Evolutionary conservation across 495 filamentous ascomycete genomes (phyloP).

Genomic region (Tuber melanosporum): DNA sequence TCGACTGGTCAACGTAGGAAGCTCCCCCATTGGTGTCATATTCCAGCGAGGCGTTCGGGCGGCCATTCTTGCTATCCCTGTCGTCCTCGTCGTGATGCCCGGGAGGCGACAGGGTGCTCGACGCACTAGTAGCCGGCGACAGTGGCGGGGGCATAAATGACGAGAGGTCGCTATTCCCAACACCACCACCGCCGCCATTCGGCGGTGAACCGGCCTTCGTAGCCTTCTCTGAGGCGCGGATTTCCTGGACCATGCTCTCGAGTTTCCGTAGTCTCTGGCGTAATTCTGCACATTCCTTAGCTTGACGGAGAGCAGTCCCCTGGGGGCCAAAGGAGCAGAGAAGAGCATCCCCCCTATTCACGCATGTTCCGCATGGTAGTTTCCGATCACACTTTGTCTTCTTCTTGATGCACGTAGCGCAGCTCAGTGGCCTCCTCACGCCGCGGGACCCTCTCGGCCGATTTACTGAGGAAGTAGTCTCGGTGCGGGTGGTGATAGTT

Average conservation of each 20-base stretch:
- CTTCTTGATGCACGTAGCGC: conserved; percentile 3
- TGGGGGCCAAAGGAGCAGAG: background rate
- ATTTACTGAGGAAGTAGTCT: background rate
- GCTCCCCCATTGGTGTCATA: background rate
- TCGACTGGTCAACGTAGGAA: conserved; percentile 1
- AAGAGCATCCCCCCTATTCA: background rate
- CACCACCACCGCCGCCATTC: background rate
- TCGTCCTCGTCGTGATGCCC: conserved; percentile 1
- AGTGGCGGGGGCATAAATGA: background rate
- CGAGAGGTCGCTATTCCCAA: background rate
- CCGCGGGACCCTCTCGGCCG: background rate
- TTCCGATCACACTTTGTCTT: conserved; percentile 3
- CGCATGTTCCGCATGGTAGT: conserved; percentile 4
- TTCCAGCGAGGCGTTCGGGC: background rate
- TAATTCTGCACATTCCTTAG: conserved; percentile 7
- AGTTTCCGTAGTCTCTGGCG: conserved; percentile 3
- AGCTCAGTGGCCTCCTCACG: conserved; percentile 2
- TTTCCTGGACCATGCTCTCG: background rate
- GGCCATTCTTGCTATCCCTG: background rate
- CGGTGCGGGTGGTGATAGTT: background rate
- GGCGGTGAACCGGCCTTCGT: background rate
- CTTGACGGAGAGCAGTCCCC: conserved; percentile 3
- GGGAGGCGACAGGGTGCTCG: conserved; percentile 4
- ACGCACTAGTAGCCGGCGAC: conserved; percentile 5
- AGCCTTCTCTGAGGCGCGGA: background rate